Evolutionary conservation across 2,329 filamentous ascomycete species (phyloP), one percentile per base, ranked within the genome.

Genomic region (Whalleya microplaca): DNA sequence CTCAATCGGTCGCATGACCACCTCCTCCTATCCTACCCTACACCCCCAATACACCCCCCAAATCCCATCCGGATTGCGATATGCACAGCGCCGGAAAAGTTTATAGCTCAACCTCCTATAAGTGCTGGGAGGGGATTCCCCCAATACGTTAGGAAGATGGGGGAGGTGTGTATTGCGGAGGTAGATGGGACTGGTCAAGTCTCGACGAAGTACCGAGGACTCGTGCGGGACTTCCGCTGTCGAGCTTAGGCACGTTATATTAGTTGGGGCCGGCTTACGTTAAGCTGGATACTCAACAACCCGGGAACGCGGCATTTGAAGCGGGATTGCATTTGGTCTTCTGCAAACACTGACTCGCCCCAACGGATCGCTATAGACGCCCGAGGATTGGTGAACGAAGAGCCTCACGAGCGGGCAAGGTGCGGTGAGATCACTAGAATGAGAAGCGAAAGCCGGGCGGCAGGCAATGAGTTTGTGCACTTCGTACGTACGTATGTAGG

Each of bases 251-350:
- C 32, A 16, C 9, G 14, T 12, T 37, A 37, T 12, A 12, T 27
- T 27, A 27, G 19, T 69, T 69, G n/a, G 66, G 66, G 56, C 66
- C 32, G 32, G 32, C 32, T 37, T 37, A 37, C 32, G 9, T 14
- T 37, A 12, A 6, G 32, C 27, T 16, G 32, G n/a, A 32, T 32
- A 48, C 18, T 16, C 29, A 48, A 37, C 29, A 41, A 48, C 21
- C 18, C 18, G 32, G 32, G n/a, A 41, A 48, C 21, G 29, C 18
- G 32, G 32, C 32, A 37, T 16, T 37, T 37, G 5, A 16, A 37
- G 32, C 32, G 3, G 14, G 7, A 37, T 16, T 37, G 32, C 32
- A 12, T 12, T 37, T 12, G 23, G 14, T 16, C 12, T 5, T 12
- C 27, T 29, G 10, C 32, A 5, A 16, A 37, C 32, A 3, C 32